Evolutionary conservation across 352 stramenopile genomes (phyloP), one percentile per base, ranked within the genome.

Genomic region (Hyphochytrium catenoides): DNA sequence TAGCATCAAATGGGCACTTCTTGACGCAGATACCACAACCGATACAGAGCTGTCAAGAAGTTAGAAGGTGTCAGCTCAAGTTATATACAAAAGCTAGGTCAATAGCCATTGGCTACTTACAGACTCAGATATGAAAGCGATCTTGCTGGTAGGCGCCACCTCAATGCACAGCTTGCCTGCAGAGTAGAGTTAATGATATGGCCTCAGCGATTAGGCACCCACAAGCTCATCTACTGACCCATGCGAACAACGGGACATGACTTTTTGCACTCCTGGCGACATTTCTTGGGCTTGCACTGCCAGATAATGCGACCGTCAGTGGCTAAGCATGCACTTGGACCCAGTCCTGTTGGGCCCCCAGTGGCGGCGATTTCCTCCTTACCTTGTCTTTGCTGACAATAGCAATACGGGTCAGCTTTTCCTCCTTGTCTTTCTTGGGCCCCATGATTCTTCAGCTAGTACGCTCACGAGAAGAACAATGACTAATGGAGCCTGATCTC

Each of bases 11-110:
- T 16, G 92, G 92, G 52, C 92, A 99, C 56, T 98, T 97, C 67
- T 99, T 98, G 5, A 98, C 90, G 56, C 92, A 98, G 51, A 98
- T 98, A 71, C 91, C 90, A 53, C 92, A 99, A 48, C 91, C 92
- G 47, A 98, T 98, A 56, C 92, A 99, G 16, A 99, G 77, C 59
- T 93, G 44, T 11, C 27, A 11, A 26, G n/a, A 12, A 12, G n/a
- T n/a, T n/a, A n/a, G n/a, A n/a, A n/a, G n/a, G n/a, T n/a, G n/a
- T n/a, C n/a, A n/a, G n/a, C n/a, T 30, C 26, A 27, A 26, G 47
- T 54, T 34, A 48, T 7, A 28, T 25, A 8, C 36, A n/a, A n/a
- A 25, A 34, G 2, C 15, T n/a, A 1, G 34, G 15, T 21, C 3
- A 3, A 11, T 16, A 16, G 12, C n/a, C 16, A 11, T 19, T 3